phyloP scores from a whole-genome alignment of 441 rosid genomes.

The Populus trichocarpa region DNA sequence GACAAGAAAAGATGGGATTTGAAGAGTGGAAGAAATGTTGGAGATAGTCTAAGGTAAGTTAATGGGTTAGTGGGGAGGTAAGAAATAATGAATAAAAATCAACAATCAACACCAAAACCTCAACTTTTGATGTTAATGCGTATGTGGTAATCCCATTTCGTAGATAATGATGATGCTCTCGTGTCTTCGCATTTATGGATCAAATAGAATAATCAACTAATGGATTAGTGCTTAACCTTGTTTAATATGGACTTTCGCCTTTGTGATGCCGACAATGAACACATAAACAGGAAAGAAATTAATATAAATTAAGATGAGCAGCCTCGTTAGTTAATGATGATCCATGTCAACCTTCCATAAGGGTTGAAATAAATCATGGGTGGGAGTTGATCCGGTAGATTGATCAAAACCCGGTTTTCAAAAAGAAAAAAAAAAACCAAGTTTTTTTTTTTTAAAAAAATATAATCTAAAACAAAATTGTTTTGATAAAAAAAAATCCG shows the following conservation, averaged over 20 bases:
- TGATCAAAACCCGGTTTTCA: neutral
- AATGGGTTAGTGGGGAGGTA: neutral
- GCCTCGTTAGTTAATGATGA: neutral
- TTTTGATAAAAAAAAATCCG: no score
- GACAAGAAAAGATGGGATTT: neutral
- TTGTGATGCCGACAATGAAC: neutral
- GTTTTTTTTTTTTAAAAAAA: no score
- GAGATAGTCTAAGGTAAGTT: neutral
- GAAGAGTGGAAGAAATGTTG: neutral
- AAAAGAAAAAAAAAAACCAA: no score
- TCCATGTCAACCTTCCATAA: neutral
- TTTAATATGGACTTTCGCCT: neutral
- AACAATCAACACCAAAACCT: neutral
- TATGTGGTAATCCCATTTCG: neutral
- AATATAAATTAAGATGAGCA: neutral
- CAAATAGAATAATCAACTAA: neutral
- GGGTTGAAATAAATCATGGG: no score
- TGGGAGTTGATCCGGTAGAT: neutral
- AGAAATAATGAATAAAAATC: neutral
- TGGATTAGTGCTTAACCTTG: neutral
- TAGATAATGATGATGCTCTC: neutral
- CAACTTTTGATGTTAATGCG: neutral
- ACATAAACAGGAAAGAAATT: neutral
- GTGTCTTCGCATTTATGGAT: neutral
- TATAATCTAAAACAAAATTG: no score